Base-by-base conservation (phyloP, 1,284 basidiomycete genomes). In the Marasmius sp. region DNA sequence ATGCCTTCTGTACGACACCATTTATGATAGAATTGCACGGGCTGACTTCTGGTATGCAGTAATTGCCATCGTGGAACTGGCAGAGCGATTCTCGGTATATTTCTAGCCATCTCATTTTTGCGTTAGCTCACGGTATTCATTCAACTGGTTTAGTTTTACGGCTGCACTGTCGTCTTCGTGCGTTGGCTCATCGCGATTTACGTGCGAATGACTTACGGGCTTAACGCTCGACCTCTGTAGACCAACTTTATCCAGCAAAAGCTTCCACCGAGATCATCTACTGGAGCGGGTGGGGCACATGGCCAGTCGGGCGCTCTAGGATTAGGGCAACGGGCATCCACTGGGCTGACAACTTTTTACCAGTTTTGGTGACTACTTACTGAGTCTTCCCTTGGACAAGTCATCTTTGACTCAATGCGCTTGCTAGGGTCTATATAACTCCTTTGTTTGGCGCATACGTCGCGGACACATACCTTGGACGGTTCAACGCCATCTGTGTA, bases 161-260 rank as follows among this genome's bases (percentile, higher is more conserved):
- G 91, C n/a, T 79, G 80, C 16, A 81, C 74, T 34, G 85, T 87
- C 57, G 86, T 91, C 63, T 89, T 89, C 69, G 87, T 88, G 66
- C 70, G 86, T 80, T 2, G 39, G 33, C 5, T 27, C 14, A 48
- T 43, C 16, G 16, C 34, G 16, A 10, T 51, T 10, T 34, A 20
- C 39, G 20, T 6, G 34, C 10, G 54, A 65, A 18, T 47, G 11
- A 18, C 4, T 66, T 27, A 14, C 36, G 36, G 69, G 65, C 72
- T 43, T 71, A 22, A 36, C 36, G 10, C 4, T 34, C 37, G n/a
- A 69, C 63, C 64, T 68, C 61, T 67, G 60, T 58, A 90, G 86
- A 86, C 85, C 41, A 92, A 92, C 72, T 92, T 85, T 73, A 86
- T 92, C 57, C 89, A 91, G 69, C 83, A 85, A 64, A 81, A 82